A percentile compares a stretch with the other conserved stretches of the same genome.
phyloP scores from a whole-genome alignment of 2,329 filamentous ascomycete genomes.

The Colletotrichum simmondsii region DNA sequence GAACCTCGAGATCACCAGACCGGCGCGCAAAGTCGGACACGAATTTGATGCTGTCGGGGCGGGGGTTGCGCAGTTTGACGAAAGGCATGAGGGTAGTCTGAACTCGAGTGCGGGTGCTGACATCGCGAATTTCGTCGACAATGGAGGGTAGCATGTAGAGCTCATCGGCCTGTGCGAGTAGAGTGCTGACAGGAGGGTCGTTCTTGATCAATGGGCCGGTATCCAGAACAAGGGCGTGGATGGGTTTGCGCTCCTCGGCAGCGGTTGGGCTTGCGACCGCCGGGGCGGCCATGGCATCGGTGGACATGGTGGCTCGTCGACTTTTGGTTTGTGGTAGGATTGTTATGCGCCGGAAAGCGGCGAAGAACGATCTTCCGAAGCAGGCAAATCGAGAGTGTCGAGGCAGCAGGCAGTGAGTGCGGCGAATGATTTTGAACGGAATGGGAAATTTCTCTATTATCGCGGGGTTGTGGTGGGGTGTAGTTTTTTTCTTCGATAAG shows the following conservation, averaged over 20 bases:
- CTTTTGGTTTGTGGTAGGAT: not conserved
- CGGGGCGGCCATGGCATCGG: slow-evolving; percentile 6
- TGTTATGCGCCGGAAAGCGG: not conserved
- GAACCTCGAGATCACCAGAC: slow-evolving; percentile 88
- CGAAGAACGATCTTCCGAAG: not conserved
- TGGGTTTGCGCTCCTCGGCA: slow-evolving; percentile 63
- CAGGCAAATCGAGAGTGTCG: no score
- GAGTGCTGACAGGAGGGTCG: slow-evolving; percentile 83
- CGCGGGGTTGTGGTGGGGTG: slow-evolving; percentile 34
- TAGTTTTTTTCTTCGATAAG: slow-evolving; percentile 23
- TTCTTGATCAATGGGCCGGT: slow-evolving; percentile 95
- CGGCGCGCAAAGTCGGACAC: slow-evolving; percentile 86
- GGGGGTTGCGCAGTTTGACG: slow-evolving; percentile 79
- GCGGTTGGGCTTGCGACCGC: slow-evolving; percentile 25
- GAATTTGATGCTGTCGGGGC: slow-evolving; percentile 80
- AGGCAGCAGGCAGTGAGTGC: not conserved
- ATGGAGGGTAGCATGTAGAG: slow-evolving; percentile 89
- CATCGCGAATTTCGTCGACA: slow-evolving; percentile 88
- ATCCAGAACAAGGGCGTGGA: slow-evolving; percentile 88
- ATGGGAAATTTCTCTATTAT: slow-evolving; percentile 36
- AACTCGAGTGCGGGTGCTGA: slow-evolving; percentile 80
- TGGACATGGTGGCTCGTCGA: slow-evolving; percentile 12
- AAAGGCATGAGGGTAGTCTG: slow-evolving; percentile 90
- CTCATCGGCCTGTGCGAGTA: slow-evolving; percentile 80
- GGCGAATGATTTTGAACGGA: slow-evolving; percentile 28